Conservation (phyloP, 768 basidiomycete genomes). For the Psilocybe cyanescens region DNA sequence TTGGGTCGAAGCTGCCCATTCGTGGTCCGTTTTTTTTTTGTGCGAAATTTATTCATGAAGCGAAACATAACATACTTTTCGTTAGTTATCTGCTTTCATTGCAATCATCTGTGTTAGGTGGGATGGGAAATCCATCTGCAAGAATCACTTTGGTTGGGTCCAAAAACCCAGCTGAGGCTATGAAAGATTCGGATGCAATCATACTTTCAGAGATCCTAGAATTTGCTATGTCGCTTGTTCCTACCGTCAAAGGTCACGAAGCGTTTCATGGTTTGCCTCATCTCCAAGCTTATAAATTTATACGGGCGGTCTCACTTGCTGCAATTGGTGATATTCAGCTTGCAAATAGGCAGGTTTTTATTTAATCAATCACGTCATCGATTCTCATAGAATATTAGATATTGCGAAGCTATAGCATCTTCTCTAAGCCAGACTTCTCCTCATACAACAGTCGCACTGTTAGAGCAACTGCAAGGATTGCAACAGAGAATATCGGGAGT, state of each 20-base stretch:
- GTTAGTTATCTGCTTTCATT: slow-evolving; percentile 85
- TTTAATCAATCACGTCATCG: not conserved
- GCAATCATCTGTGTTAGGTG: slow-evolving; percentile 75
- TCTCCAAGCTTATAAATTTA: slow-evolving; percentile 85
- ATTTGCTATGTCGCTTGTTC: slow-evolving; percentile 82
- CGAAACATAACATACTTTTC: slow-evolving; percentile 6
- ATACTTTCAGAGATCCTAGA: slow-evolving; percentile 91
- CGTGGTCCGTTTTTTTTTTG: slow-evolving; percentile 62
- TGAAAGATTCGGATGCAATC: slow-evolving; percentile 73
- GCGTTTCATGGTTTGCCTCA: slow-evolving; percentile 81
- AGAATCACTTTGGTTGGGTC: slow-evolving; percentile 79
- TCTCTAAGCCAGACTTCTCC: slow-evolving; percentile 65
- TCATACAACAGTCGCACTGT: slow-evolving; percentile 65
- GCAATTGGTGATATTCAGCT: slow-evolving; percentile 80
- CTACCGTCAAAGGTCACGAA: slow-evolving; percentile 83
- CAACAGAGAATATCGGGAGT: slow-evolving; percentile 78
- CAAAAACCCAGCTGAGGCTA: slow-evolving; percentile 59
- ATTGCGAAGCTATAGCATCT: slow-evolving; percentile 87
- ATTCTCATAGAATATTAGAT: slow-evolving; percentile 52
- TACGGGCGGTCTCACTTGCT: slow-evolving; percentile 75
- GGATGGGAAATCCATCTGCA: slow-evolving; percentile 65
- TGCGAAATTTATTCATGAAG: not conserved
- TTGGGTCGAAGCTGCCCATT: slow-evolving; percentile 86
- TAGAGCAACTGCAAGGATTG: slow-evolving; percentile 78
- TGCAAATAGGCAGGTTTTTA: slow-evolving; percentile 68